phyloP scores from a whole-genome alignment of 202 grass and related monocot species.

The Schoenoplectus tabernaemontani region DNA sequence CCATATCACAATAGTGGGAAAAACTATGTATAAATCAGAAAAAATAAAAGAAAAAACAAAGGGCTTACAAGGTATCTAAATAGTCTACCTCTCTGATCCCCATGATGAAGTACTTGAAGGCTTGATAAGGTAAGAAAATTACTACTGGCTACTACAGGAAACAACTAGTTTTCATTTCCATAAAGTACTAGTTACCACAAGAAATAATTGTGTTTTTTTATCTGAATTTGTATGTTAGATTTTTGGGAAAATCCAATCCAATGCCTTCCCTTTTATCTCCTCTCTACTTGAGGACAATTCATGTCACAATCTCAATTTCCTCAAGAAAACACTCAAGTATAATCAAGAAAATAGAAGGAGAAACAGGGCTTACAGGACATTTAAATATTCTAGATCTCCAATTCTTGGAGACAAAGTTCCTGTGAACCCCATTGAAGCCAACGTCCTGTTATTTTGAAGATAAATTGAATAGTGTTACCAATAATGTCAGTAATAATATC shows the following conservation, averaged over 20 bases:
- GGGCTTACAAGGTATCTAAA: slow-evolving; percentile 60
- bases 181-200: too few species aligned
- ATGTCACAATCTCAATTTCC: not conserved
- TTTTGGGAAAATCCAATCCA: slow-evolving; percentile 2
- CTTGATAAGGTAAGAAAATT: not conserved
- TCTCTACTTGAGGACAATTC: not conserved
- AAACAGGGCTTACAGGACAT: slow-evolving; percentile 65
- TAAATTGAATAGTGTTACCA: slow-evolving; percentile 7
- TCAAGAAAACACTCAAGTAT: not conserved
- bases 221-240: not conserved
- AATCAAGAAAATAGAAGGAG: not conserved
- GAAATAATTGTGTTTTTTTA: too few species aligned
- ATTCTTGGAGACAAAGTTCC: slow-evolving; percentile 69
- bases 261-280: slow-evolving; percentile 13
- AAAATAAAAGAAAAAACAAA: not conserved
- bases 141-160: not conserved
- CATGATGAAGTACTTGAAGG: not conserved
- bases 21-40: not conserved
- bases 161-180: too few species aligned
- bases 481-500: slow-evolving; percentile 13
- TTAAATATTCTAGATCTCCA: slow-evolving; percentile 62
- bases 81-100: slow-evolving; percentile 50
- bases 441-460: slow-evolving; percentile 40
- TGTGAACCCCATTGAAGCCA: slow-evolving; percentile 76
- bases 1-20: not conserved